Evolutionary conservation across 176 grass and related monocot genomes (phyloP), one percentile per base, ranked within the genome.

Genomic region (Musa troglodytarum): DNA sequence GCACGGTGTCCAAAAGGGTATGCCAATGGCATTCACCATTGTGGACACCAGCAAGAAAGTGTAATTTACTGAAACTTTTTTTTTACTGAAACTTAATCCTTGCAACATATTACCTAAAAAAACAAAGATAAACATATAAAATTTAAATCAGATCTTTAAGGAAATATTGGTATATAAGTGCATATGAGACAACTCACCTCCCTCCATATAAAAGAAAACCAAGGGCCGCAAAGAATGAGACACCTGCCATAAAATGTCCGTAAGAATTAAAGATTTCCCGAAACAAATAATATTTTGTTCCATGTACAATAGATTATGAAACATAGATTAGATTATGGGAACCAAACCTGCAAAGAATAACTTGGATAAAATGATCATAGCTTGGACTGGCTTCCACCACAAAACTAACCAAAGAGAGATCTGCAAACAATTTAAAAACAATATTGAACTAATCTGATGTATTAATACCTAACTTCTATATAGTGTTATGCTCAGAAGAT

Each of bases 331-430:
- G 8, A 52, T 13, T 23, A 51, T 11, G 5, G 51, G 7, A 51
- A 71, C 14, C 49, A 20, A 71, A 71, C 69, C 69, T 71, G 69
- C 69, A 71, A 71, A 71, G 13, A 71, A 71, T 52, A 71, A 52
- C 49, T 71, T 50, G 69, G 69, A 53, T 50, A 52, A 13, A n/a
- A 71, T 71, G 10, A 53, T 52, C 34, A 71, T 71, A n/a, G 19
- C 16, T 21, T 71, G 43, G 17, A 71, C 51, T 51, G 69, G 69
- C 17, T 53, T 71, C 69, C 69, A 71, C 69, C 69, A 71, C 69
- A 71, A 2, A 43, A 71, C 49, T 13, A 71, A 52, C 69, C 69
- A 71, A 50, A 71, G 69, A 52, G 69, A 50, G 50, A 71, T 21
- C 69, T 71, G 49, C 69, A 53, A n/a, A 52, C 19, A 21, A 51